Evolutionary conservation across 2,329 filamentous ascomycete species (phyloP).

Genomic region (Pseudocercospora macadamiae): DNA sequence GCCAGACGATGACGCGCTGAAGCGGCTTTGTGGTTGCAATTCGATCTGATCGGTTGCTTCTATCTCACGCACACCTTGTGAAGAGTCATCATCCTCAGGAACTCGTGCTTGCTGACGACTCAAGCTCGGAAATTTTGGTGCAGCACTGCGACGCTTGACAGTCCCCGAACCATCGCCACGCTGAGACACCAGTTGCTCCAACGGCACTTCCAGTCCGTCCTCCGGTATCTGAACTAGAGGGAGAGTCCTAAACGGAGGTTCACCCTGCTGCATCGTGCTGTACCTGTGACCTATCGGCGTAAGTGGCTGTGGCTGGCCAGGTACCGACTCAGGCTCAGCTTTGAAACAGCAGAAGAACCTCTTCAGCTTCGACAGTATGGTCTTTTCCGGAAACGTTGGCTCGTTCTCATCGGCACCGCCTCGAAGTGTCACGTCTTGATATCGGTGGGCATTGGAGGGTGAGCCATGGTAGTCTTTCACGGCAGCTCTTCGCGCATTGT

Average conservation of each 20-base stretch:
- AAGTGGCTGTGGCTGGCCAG: not conserved
- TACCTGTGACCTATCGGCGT: not conserved
- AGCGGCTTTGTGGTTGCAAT: not conserved
- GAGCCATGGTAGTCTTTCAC: too few species aligned
- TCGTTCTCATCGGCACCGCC: too few species aligned
- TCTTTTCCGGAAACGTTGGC: too few species aligned
- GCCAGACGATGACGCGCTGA: not conserved
- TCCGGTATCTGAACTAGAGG: too few species aligned
- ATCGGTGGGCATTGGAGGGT: too few species aligned
- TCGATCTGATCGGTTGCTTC: not conserved
- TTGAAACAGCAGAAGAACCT: not conserved
- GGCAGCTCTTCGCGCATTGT: too few species aligned
- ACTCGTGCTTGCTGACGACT: too few species aligned
- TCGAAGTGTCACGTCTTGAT: too few species aligned
- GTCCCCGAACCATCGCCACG: not conserved
- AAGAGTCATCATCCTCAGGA: too few species aligned
- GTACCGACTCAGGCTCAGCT: not conserved
- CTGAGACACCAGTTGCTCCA: not conserved
- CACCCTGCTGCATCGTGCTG: too few species aligned
- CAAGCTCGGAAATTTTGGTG: too few species aligned
- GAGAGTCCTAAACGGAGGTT: too few species aligned
- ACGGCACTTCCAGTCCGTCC: not conserved
- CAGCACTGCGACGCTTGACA: not conserved
- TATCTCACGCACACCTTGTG: slow-evolving; percentile 1
- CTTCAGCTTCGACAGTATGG: not conserved